These are phyloP conservation scores for Botrytis fragariae DNA, from an alignment of 2,329 filamentous ascomycete genomes.

Conservation along the genomic window DNA sequence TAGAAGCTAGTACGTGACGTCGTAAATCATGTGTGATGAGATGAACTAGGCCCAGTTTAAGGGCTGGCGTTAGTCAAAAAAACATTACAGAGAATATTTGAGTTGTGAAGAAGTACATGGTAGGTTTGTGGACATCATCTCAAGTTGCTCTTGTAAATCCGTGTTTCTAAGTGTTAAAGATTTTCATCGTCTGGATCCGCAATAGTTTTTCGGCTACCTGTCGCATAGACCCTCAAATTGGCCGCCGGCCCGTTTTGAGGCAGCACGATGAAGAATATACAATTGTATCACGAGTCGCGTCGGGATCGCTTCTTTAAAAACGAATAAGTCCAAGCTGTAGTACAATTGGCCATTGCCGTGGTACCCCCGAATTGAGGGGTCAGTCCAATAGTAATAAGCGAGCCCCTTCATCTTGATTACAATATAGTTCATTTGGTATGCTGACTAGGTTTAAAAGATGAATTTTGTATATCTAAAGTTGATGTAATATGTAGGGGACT, in stretches of 20 bases:
- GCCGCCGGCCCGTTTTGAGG: not conserved
- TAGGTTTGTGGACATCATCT: not conserved
- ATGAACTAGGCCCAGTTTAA: too few species aligned
- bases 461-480: not conserved
- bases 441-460: not conserved
- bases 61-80: not conserved
- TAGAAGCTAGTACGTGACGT: not conserved
- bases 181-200: not conserved
- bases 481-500: not conserved
- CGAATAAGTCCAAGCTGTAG: not conserved
- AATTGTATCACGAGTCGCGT: too few species aligned
- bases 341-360: not conserved
- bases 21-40: not conserved
- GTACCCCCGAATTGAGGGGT: not conserved
- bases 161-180: not conserved
- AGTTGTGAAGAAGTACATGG: not conserved
- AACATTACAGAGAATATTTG: not conserved
- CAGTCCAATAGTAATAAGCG: not conserved
- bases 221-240: not conserved
- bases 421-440: not conserved
- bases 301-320: not conserved
- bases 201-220: not conserved
- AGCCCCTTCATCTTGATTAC: conserved; percentile 4
- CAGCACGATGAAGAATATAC: not conserved
- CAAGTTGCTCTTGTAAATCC: not conserved